Conservation (phyloP, 192 early-diverging fungal genomes). For the Umbelopsis isabellina region DNA sequence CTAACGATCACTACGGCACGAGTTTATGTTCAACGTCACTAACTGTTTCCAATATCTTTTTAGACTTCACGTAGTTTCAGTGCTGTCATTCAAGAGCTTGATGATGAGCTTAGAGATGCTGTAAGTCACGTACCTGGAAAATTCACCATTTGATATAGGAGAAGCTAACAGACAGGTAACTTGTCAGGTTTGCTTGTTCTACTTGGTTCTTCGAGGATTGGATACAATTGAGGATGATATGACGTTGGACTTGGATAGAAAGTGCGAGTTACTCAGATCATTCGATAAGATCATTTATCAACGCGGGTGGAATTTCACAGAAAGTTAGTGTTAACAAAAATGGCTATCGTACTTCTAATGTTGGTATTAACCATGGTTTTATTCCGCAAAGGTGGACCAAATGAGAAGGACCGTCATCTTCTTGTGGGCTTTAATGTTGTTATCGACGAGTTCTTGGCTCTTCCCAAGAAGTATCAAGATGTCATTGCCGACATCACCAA, state of each 20-base stretch:
- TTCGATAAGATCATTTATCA: slow-evolving; percentile 85
- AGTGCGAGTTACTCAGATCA: slow-evolving; percentile 72
- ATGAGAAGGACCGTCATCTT: slow-evolving; percentile 93
- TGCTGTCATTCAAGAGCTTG: slow-evolving; percentile 88
- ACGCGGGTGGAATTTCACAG: slow-evolving; percentile 78
- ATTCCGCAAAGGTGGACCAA: slow-evolving; percentile 64
- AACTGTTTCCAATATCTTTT: neutral
- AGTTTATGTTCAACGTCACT: too few species aligned
- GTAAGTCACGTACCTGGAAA: slow-evolving; percentile 39
- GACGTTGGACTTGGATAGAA: slow-evolving; percentile 79
- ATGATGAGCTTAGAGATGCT: slow-evolving; percentile 76
- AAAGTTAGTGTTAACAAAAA: slow-evolving; percentile 52
- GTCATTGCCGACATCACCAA: slow-evolving; percentile 92
- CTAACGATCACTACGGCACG: neutral
- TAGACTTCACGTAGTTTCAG: slow-evolving; percentile 94
- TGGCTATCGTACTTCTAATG: slow-evolving; percentile 42
- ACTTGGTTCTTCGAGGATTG: slow-evolving; percentile 91
- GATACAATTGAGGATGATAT: slow-evolving; percentile 99
- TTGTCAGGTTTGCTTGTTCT: slow-evolving; percentile 88
- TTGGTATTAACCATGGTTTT: slow-evolving; percentile 26
- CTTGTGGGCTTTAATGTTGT: slow-evolving; percentile 90
- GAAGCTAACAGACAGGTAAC: neutral
- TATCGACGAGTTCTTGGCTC: slow-evolving; percentile 83
- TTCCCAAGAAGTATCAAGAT: slow-evolving; percentile 77
- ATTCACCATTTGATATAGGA: neutral